phyloP scores from a whole-genome alignment of 2,329 filamentous ascomycete species.

The Nemania serpens region DNA sequence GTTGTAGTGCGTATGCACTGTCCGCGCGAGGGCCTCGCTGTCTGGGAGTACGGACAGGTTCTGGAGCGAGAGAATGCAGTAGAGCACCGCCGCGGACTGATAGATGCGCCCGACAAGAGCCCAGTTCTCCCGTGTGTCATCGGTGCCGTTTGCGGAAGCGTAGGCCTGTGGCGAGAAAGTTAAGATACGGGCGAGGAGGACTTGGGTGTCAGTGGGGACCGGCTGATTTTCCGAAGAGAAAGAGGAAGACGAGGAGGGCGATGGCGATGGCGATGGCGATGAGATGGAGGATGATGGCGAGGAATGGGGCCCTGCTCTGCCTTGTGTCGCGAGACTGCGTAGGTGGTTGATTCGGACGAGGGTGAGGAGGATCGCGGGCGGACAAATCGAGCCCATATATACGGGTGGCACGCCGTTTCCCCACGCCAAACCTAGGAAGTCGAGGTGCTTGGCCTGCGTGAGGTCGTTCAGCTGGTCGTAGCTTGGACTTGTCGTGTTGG shows the following conservation, averaged over 20 bases:
- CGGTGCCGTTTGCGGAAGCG: constrained; percentile 27
- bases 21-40: constrained; percentile 6
- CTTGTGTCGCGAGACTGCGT: constrained; percentile 11
- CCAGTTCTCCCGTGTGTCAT: constrained; percentile 33
- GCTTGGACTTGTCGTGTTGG: constrained; percentile 42
- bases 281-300: background rate
- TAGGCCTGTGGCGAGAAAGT: constrained; percentile 40
- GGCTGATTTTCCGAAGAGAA: background rate
- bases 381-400: constrained; percentile 29
- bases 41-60: constrained; percentile 17
- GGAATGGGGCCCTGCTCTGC: background rate
- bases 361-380: constrained; percentile 11
- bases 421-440: constrained; percentile 34
- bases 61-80: constrained; percentile 39
- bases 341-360: constrained; percentile 25
- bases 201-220: constrained; percentile 22
- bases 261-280: background rate
- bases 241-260: background rate
- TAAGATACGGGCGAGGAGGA: constrained; percentile 33
- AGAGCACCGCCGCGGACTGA: constrained; percentile 39
- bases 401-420: constrained; percentile 3
- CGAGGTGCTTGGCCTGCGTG: constrained; percentile 32
- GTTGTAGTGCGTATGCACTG: constrained; percentile 23
- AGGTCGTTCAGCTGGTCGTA: constrained; percentile 30
- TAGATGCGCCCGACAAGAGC: constrained; percentile 39